phyloP scores from a whole-genome alignment of 1,284 basidiomycete genomes.

The Stereum hirsutum region DNA sequence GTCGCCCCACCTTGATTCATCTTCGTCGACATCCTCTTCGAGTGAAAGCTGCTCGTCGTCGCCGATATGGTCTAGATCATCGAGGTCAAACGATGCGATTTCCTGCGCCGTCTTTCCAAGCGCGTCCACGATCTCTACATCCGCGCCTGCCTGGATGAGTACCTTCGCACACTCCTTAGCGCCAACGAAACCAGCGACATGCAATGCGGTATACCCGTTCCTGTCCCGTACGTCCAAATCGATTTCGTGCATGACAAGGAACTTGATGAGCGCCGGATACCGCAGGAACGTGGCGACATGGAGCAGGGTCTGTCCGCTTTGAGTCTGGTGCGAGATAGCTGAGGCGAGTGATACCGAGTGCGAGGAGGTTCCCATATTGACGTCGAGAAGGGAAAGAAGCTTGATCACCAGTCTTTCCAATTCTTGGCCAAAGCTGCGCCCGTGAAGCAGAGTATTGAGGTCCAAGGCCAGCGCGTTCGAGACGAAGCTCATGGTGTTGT shows the following conservation, averaged over 20 bases:
- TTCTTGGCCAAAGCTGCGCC: constrained; percentile 42
- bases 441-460: constrained; percentile 44
- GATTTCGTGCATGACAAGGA: constrained; percentile 66
- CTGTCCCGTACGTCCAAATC: constrained; percentile 82
- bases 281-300: constrained; percentile 84
- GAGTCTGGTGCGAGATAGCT: constrained; percentile 57
- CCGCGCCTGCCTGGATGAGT: constrained; percentile 75
- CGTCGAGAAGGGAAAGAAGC: constrained; percentile 70
- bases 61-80: constrained; percentile 28
- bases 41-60: constrained; percentile 25
- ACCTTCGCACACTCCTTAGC: constrained; percentile 59
- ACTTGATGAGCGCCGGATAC: constrained; percentile 64
- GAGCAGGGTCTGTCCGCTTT: constrained; percentile 75
- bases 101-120: constrained; percentile 79
- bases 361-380: constrained; percentile 33
- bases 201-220: constrained; percentile 87
- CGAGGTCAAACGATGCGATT: constrained; percentile 54
- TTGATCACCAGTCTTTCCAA: constrained; percentile 76
- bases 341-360: constrained; percentile 26
- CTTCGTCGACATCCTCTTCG: constrained; percentile 37
- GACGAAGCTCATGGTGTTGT: constrained; percentile 39
- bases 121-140: constrained; percentile 65
- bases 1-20: constrained; percentile 61
- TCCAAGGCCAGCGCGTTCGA: constrained; percentile 30
- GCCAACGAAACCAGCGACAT: constrained; percentile 73